phyloP scores from a whole-genome alignment of 257 asterid genomes.

The Solanum corneliomulleri region DNA sequence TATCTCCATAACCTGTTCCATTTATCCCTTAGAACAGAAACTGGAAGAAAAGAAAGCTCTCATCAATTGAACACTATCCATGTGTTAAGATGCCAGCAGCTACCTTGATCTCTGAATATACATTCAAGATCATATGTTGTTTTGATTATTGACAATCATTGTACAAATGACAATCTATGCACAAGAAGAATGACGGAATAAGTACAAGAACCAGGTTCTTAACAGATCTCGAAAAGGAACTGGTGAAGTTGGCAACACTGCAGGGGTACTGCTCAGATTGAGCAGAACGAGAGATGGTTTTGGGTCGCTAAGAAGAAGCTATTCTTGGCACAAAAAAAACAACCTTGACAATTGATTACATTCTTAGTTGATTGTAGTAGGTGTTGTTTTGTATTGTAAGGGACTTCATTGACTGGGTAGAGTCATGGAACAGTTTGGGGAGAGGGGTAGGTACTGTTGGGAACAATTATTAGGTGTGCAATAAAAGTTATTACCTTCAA shows the following conservation, averaged over 20 bases:
- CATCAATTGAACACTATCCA: not conserved
- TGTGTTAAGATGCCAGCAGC: not conserved
- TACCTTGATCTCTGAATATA: not conserved
- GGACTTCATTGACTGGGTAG: not conserved
- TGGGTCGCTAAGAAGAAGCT: not conserved
- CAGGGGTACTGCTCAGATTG: not conserved
- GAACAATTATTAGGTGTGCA: not conserved
- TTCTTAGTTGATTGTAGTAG: not conserved
- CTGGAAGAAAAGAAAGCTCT: not conserved
- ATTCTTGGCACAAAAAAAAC: not conserved
- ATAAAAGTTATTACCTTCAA: not conserved
- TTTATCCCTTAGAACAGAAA: not conserved
- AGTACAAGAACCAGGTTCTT: not conserved
- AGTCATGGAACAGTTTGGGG: not conserved
- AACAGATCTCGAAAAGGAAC: not conserved
- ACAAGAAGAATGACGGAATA: not conserved
- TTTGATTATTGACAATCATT: not conserved
- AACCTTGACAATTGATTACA: not conserved
- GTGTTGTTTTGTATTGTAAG: not conserved
- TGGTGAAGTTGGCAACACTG: not conserved
- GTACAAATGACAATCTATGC: not conserved
- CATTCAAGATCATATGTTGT: not conserved
- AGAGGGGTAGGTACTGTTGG: not conserved
- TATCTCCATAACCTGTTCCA: not conserved
- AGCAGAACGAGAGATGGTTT: not conserved